These are phyloP conservation scores for Gentiana straminea DNA, from an alignment of 257 asterid species.

Conservation along the genomic window DNA sequence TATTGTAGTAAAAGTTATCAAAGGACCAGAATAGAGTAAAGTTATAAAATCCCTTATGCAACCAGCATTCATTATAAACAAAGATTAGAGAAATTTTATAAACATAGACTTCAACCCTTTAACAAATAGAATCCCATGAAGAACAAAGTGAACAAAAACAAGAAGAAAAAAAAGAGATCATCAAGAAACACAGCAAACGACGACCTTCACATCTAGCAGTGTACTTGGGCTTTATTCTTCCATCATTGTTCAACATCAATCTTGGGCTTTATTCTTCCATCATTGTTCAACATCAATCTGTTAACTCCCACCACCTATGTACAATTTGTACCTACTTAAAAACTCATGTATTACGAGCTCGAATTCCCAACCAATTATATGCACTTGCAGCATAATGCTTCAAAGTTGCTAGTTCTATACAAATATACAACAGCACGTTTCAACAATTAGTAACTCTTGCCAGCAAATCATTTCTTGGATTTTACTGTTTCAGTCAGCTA, in stretches of 20 bases:
- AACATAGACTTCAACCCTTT: too few relatives aligned
- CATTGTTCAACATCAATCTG: conserved; percentile 15
- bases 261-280: conserved; percentile 18
- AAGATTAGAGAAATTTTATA: background rate
- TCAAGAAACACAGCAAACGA: conserved; percentile 10
- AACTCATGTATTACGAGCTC: conserved; percentile 27
- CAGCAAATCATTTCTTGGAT: conserved; percentile 7
- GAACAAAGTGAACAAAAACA: conserved; percentile 4
- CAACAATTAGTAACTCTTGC: conserved; percentile 24
- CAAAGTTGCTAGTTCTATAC: conserved; percentile 21
- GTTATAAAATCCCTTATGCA: too few relatives aligned
- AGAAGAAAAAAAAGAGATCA: conserved; percentile 4
- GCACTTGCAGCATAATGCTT: conserved; percentile 9
- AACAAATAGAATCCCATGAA: background rate
- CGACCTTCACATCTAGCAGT: conserved; percentile 10
- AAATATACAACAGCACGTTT: conserved; percentile 12
- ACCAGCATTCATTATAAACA: background rate
- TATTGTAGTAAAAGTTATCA: too few relatives aligned
- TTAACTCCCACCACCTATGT: conserved; percentile 14
- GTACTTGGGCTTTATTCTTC: conserved; percentile 17
- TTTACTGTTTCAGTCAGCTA: conserved; percentile 7
- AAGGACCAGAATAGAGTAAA: too few relatives aligned
- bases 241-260: conserved; percentile 17
- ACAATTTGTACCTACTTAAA: conserved; percentile 16
- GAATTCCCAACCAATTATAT: conserved; percentile 24